phyloP scores from a whole-genome alignment of 2,329 filamentous ascomycete genomes.

The Ophiognomonia clavigignenti-juglandacearum region DNA sequence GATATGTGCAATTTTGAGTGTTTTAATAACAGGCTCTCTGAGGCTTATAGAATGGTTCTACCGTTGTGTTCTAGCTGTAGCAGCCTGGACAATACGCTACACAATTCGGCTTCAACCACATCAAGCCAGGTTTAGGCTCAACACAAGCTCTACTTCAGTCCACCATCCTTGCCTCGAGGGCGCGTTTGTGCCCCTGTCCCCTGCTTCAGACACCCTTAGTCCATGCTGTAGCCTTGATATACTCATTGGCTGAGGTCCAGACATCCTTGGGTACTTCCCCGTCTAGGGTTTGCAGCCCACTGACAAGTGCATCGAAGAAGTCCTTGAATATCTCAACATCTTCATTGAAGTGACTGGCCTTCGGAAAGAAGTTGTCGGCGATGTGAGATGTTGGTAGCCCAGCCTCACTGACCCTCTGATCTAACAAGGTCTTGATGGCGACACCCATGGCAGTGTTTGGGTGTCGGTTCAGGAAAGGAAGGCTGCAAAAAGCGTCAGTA shows the following conservation, averaged over 20 bases:
- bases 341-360: slow-evolving; percentile 52
- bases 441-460: slow-evolving; percentile 16
- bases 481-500: slow-evolving; percentile 5
- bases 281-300: slow-evolving; percentile 51
- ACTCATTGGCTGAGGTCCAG: slow-evolving; percentile 53
- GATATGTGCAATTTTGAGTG: too few relatives aligned
- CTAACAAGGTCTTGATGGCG: slow-evolving; percentile 14
- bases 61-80: too few relatives aligned
- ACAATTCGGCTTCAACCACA: too few relatives aligned
- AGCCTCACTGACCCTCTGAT: slow-evolving; percentile 17
- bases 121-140: too few relatives aligned
- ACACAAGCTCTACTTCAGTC: too few relatives aligned
- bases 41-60: too few relatives aligned
- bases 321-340: slow-evolving; percentile 53
- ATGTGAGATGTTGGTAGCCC: slow-evolving; percentile 23
- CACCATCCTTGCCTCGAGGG: too few relatives aligned
- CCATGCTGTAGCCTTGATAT: slow-evolving; percentile 37
- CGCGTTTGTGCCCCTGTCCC: too few relatives aligned
- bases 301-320: slow-evolving; percentile 54
- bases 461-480: slow-evolving; percentile 14
- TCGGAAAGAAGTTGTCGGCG: slow-evolving; percentile 38
- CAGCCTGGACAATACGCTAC: too few relatives aligned
- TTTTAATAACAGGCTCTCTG: too few relatives aligned
- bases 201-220: neutral
- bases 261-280: slow-evolving; percentile 45